phyloP scores from a whole-genome alignment of 2,329 filamentous ascomycete genomes.

The Shiraia sp. region DNA sequence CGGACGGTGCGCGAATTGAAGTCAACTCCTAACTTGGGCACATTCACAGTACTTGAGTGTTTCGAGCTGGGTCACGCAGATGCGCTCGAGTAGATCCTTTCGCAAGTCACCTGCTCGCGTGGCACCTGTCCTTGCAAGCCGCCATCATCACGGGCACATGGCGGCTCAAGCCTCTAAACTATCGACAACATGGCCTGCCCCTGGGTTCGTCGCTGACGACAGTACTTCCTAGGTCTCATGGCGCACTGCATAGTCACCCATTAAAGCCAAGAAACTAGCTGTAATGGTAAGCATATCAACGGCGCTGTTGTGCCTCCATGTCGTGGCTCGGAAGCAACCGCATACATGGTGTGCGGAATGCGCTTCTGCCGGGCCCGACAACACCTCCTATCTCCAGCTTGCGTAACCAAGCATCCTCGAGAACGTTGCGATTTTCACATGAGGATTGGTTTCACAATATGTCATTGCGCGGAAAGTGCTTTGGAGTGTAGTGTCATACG shows the following conservation, averaged over 20 bases:
- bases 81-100: not conserved
- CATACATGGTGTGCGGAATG: not conserved
- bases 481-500: no score
- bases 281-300: no score
- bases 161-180: not conserved
- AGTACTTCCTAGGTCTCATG: not conserved
- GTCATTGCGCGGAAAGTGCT: no score
- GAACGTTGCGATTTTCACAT: no score
- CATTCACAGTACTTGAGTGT: not conserved
- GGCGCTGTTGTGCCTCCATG: not conserved
- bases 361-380: not conserved
- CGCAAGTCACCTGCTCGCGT: conserved; percentile 16
- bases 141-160: not conserved
- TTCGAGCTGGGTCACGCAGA: conserved; percentile 2
- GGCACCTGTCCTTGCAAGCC: conserved; percentile 5
- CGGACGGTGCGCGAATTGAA: not conserved
- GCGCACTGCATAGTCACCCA: not conserved
- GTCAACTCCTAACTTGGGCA: not conserved
- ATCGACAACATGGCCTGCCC: not conserved
- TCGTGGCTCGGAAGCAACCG: not conserved
- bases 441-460: no score
- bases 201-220: no score
- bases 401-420: no score
- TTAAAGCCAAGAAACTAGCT: not conserved
- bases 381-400: no score